Conservation (phyloP, 768 basidiomycete species). For the Auriscalpium orientale region DNA sequence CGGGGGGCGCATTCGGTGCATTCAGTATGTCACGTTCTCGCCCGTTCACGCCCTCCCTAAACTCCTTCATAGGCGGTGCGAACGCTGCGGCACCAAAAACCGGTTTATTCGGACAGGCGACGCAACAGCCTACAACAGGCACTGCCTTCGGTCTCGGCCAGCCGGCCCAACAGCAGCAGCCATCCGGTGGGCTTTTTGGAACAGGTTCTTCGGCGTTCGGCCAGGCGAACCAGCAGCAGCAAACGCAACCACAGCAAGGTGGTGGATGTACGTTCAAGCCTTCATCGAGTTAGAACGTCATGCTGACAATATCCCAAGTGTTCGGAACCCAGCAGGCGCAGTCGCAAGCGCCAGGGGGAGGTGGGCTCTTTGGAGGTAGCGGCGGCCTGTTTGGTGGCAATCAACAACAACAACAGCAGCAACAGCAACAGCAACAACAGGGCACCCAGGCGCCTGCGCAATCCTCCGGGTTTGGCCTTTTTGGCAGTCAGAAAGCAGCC, state of each 20-base stretch:
- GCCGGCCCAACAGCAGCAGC: conserved; percentile 14
- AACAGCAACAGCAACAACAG: background rate
- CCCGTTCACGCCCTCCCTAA: background rate
- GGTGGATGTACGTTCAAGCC: background rate
- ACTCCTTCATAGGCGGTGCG: background rate
- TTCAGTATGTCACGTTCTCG: conserved; percentile 18
- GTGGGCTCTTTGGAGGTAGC: conserved; percentile 9
- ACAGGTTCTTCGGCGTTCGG: conserved; percentile 2
- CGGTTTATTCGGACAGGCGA: conserved; percentile 14
- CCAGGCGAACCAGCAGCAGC: conserved; percentile 27
- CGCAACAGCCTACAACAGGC: conserved; percentile 10
- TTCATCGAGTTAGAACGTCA: too few relatives aligned
- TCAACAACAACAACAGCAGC: conserved; percentile 5
- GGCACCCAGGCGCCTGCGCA: background rate
- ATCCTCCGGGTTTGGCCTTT: conserved; percentile 18
- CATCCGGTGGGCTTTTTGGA: conserved; percentile 13
- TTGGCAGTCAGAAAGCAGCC: conserved; percentile 26
- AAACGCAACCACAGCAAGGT: conserved; percentile 27
- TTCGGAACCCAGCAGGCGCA: background rate
- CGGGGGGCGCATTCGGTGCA: conserved; percentile 13
- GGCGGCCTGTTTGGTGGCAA: conserved; percentile 9
- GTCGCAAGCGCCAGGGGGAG: background rate
- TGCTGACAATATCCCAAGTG: background rate
- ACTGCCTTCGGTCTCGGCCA: conserved; percentile 19
- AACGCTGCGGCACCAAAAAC: conserved; percentile 18